phyloP scores from a whole-genome alignment of 176 grass and related monocot genomes.

The Musa schizocarpa region DNA sequence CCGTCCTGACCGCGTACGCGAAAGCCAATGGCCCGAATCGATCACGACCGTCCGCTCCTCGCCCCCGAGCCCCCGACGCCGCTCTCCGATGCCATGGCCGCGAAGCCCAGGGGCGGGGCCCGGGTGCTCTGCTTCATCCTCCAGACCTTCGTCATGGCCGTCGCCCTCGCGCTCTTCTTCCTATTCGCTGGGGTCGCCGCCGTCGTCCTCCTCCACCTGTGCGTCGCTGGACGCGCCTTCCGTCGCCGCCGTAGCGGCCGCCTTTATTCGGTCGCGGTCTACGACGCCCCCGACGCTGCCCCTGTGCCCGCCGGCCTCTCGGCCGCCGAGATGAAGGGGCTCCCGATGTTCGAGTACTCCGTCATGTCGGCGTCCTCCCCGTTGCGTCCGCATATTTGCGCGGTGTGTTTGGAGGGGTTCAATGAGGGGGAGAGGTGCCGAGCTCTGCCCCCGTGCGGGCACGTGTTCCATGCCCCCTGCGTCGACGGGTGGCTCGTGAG shows the following conservation, averaged over 20 bases:
- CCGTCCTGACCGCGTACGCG: neutral
- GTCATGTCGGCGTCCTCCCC: neutral
- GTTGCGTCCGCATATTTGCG: slow-evolving; percentile 21
- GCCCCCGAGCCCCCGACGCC: neutral
- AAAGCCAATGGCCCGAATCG: neutral
- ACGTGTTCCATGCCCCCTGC: slow-evolving; percentile 66
- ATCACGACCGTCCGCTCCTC: neutral
- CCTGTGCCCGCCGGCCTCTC: slow-evolving; percentile 44
- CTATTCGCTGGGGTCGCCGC: slow-evolving; percentile 55
- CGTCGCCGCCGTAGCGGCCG: slow-evolving; percentile 21
- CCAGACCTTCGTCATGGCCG: slow-evolving; percentile 50
- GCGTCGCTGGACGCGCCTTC: slow-evolving; percentile 50
- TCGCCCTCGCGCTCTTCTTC: slow-evolving; percentile 57
- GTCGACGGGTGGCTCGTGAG: slow-evolving; percentile 65
- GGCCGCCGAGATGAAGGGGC: slow-evolving; percentile 24
- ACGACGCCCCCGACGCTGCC: slow-evolving; percentile 24
- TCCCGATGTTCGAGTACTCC: slow-evolving; percentile 30
- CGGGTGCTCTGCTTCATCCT: slow-evolving; percentile 49
- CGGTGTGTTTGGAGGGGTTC: slow-evolving; percentile 55
- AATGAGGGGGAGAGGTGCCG: slow-evolving; percentile 43
- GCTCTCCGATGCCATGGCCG: neutral
- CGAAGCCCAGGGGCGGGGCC: slow-evolving; percentile 31
- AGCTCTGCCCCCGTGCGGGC: slow-evolving; percentile 44
- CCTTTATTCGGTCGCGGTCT: neutral
- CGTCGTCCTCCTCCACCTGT: slow-evolving; percentile 53